Evolutionary conservation across 73 alveolate species (phyloP).

Genomic region (Diophrys appendiculata): DNA sequence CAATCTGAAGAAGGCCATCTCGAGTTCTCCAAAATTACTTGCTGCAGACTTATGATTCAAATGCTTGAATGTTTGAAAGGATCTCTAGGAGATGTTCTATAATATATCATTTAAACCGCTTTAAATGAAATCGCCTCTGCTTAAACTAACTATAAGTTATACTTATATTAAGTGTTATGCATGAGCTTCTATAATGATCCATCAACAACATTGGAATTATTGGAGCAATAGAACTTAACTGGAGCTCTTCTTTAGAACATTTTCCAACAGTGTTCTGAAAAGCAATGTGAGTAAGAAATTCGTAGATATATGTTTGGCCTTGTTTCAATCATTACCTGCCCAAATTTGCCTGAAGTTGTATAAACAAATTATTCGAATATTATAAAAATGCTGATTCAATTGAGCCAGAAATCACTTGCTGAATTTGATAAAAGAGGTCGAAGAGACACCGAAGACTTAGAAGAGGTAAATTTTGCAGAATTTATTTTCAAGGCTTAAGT

Average conservation of each 20-base stretch:
- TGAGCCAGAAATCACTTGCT: not conserved
- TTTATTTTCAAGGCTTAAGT: not conserved
- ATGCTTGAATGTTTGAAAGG: not conserved
- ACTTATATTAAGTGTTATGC: not conserved
- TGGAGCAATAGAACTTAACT: no score
- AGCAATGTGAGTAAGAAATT: not conserved
- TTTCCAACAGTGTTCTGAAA: no score
- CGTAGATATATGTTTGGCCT: not conserved
- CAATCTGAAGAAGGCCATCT: not conserved
- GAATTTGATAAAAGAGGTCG: not conserved
- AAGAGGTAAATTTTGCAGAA: not conserved
- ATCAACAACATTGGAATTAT: not conserved
- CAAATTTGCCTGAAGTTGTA: not conserved
- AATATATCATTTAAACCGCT: no score
- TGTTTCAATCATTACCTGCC: not conserved
- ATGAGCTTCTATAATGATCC: not conserved
- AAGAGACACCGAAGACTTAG: not conserved
- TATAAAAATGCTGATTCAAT: not conserved
- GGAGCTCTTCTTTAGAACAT: no score
- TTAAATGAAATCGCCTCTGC: no score
- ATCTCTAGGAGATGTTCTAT: no score
- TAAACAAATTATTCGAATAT: not conserved
- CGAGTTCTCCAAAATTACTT: not conserved
- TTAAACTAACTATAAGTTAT: not conserved
- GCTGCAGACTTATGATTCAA: not conserved